Percentiles rank a stretch among this genome's conserved stretches.
phyloP scores from a whole-genome alignment of 208 protist species.

The Cochliopodium minus region DNA sequence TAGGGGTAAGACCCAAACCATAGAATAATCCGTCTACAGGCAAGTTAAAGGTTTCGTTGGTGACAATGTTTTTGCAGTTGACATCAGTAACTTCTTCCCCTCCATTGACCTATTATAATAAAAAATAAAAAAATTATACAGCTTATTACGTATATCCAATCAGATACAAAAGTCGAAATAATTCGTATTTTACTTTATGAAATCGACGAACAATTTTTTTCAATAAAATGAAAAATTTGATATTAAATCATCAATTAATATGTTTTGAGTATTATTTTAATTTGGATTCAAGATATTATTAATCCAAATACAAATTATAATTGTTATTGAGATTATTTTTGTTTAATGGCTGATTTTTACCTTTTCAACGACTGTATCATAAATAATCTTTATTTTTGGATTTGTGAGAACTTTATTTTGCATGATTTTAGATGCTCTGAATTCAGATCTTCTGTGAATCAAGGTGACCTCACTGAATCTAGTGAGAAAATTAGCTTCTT shows the following conservation, averaged over 20 bases:
- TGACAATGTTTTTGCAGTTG: slow-evolving; percentile 14
- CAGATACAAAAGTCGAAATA: slow-evolving; percentile 3
- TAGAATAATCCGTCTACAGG: slow-evolving; percentile 41
- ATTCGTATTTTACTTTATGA: slow-evolving; percentile 2
- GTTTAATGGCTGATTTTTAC: slow-evolving; percentile 23
- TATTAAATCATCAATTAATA: no score
- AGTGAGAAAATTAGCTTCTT: slow-evolving; percentile 6
- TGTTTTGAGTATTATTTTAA: no score
- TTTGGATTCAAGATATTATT: no score
- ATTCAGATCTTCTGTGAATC: slow-evolving; percentile 40
- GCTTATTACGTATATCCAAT: not conserved
- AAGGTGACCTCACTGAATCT: slow-evolving; percentile 34
- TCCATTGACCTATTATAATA: slow-evolving; percentile 5
- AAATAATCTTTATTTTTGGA: slow-evolving; percentile 39
- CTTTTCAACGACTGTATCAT: slow-evolving; percentile 23
- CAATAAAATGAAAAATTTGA: no score
- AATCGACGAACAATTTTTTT: no score
- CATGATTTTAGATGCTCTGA: slow-evolving; percentile 55
- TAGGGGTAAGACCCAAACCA: slow-evolving; percentile 53
- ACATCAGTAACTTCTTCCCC: no score
- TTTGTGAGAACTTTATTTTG: slow-evolving; percentile 25
- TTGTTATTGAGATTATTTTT: not conserved
- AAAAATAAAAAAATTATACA: slow-evolving; percentile 11
- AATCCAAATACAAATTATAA: no score
- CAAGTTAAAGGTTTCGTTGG: slow-evolving; percentile 10